phyloP scores from a whole-genome alignment of 2,329 filamentous ascomycete species.

The Didymella lethalis region DNA sequence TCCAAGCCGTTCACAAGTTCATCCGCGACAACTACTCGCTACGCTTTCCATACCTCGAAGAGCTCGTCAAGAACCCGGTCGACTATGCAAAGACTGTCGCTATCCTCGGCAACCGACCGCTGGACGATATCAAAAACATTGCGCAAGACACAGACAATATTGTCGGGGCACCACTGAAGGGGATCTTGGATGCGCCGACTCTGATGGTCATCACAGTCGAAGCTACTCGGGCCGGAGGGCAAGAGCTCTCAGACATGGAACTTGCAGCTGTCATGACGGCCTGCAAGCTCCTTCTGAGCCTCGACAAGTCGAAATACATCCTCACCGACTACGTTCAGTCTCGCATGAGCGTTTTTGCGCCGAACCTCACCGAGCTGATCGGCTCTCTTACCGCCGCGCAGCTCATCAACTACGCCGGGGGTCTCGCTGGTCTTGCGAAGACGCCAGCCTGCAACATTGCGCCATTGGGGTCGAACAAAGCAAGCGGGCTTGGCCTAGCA shows the following conservation, averaged over 20 bases:
- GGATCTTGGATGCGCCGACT: conserved; percentile 85
- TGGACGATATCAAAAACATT: conserved; percentile 85
- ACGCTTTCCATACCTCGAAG: conserved; percentile 91
- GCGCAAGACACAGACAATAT: conserved; percentile 80
- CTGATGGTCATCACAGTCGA: conserved; percentile 97
- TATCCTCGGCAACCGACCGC: conserved; percentile 89
- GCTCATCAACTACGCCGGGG: conserved; percentile 93
- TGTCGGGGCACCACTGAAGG: conserved; percentile 75
- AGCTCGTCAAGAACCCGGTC: conserved; percentile 86
- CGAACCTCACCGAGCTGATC: conserved; percentile 88
- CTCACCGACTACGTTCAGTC: conserved; percentile 96
- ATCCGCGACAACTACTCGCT: conserved; percentile 95
- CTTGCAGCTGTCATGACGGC: conserved; percentile 76
- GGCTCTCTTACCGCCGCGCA: conserved; percentile 94
- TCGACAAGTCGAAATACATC: conserved; percentile 85
- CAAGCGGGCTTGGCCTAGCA: conserved; percentile 80
- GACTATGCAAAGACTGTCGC: conserved; percentile 96
- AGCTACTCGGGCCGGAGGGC: conserved; percentile 86
- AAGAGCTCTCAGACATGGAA: conserved; percentile 77
- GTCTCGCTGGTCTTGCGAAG: conserved; percentile 86
- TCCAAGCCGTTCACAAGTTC: conserved; percentile 93
- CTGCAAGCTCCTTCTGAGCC: conserved; percentile 85
- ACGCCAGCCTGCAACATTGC: conserved; percentile 93
- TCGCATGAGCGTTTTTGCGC: conserved; percentile 94
- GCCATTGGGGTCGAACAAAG: conserved; percentile 88